Percentiles rank a stretch among this genome's conserved stretches.
These are phyloP conservation scores for Asparagopsis taxiformis DNA, from an alignment of 31 red algal species.

Conservation along the genomic window DNA sequence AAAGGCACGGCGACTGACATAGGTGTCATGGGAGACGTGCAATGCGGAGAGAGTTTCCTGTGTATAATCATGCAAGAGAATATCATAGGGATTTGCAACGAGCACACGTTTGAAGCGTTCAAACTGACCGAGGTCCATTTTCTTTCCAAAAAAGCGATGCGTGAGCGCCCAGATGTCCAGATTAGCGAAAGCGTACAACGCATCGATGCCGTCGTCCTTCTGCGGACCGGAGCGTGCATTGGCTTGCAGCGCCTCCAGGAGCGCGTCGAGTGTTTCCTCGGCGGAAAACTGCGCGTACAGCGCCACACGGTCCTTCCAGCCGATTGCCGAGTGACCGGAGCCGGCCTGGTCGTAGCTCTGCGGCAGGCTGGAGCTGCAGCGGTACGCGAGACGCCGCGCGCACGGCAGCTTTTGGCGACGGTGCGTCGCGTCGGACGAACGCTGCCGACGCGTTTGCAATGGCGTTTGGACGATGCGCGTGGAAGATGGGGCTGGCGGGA, in stretches of 20 bases:
- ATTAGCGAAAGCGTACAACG: slow-evolving; percentile 84
- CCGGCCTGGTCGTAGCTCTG: slow-evolving; percentile 15
- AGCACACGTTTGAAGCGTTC: slow-evolving; percentile 80
- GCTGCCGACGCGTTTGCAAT: too few species aligned
- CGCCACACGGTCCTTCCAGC: slow-evolving; percentile 86
- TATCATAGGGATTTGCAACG: slow-evolving; percentile 67
- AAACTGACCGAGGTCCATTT: slow-evolving; percentile 88
- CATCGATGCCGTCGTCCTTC: slow-evolving; percentile 90
- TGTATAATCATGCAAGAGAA: slow-evolving; percentile 38
- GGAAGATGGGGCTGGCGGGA: not conserved
- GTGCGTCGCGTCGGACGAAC: too few species aligned
- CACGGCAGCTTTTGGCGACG: not conserved
- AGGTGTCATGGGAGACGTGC: slow-evolving; percentile 24
- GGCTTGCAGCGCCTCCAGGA: slow-evolving; percentile 58
- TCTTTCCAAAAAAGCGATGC: slow-evolving; percentile 72
- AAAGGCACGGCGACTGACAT: slow-evolving; percentile 40
- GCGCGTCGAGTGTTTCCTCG: slow-evolving; percentile 70
- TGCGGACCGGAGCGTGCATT: slow-evolving; percentile 47
- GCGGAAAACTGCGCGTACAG: slow-evolving; percentile 85
- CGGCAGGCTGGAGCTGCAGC: not conserved
- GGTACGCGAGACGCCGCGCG: not conserved
- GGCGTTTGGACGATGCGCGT: not conserved
- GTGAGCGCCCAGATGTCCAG: slow-evolving; percentile 84
- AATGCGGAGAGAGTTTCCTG: slow-evolving; percentile 35
- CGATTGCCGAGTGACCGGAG: slow-evolving; percentile 1